A percentile compares a stretch with the other conserved stretches of the same genome.
phyloP scores from a whole-genome alignment of 192 early-diverging fungal species.

The Phycomyces blakesleeanus region DNA sequence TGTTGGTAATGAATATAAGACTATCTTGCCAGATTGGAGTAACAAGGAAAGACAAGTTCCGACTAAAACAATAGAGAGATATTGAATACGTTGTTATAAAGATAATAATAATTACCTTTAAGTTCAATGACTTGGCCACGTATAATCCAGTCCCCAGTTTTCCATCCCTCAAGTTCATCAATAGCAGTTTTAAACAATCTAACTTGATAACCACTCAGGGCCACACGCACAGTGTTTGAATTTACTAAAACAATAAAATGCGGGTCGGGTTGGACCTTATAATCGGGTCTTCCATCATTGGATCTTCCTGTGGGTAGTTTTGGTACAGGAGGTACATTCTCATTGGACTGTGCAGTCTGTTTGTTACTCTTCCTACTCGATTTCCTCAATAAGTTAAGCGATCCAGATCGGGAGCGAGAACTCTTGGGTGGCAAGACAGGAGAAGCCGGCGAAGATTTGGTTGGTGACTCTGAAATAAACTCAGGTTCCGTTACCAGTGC shows the following conservation, averaged over 20 bases:
- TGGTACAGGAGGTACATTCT: neutral
- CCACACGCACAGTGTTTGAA: slow-evolving; percentile 3
- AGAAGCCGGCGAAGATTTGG: neutral
- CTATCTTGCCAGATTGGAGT: slow-evolving; percentile 15
- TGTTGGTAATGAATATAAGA: slow-evolving; percentile 22
- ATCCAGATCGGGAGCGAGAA: neutral
- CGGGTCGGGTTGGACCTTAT: slow-evolving; percentile 20
- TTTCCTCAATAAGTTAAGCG: neutral
- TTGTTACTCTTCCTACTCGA: neutral
- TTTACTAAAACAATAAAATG: slow-evolving; percentile 23
- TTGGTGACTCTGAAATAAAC: neutral
- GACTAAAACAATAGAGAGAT: neutral
- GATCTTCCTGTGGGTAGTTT: neutral
- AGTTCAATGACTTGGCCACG: slow-evolving; percentile 5
- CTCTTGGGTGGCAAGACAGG: neutral
- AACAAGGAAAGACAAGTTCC: slow-evolving; percentile 13
- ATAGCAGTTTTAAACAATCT: slow-evolving; percentile 10
- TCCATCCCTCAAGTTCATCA: slow-evolving; percentile 1
- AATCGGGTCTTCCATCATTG: slow-evolving; percentile 9
- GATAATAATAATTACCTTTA: slow-evolving; percentile 9
- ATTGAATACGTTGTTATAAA: neutral
- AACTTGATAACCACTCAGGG: slow-evolving; percentile 16
- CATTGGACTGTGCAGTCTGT: neutral
- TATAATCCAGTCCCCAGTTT: neutral
- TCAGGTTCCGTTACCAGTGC: neutral